phyloP scores from a whole-genome alignment of 2,329 filamentous ascomycete genomes.

The Metarhizium guizhouense region DNA sequence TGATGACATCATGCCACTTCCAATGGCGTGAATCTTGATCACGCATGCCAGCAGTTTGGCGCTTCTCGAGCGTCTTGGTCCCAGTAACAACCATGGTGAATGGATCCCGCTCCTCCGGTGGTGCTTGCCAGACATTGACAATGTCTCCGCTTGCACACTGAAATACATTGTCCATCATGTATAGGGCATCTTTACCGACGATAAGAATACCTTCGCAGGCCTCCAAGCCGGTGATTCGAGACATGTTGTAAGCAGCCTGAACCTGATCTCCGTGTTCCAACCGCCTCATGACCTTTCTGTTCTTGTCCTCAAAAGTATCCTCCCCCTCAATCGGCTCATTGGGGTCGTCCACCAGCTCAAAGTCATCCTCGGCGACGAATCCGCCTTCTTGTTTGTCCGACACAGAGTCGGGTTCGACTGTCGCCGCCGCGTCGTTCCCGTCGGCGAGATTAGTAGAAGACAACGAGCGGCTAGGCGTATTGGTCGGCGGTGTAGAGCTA shows the following conservation, averaged over 20 bases:
- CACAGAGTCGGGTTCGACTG: constrained; percentile 16
- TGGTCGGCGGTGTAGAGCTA: constrained; percentile 12
- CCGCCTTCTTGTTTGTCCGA: constrained; percentile 12
- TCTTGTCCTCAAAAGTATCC: constrained; percentile 89
- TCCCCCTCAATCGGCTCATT: constrained; percentile 69
- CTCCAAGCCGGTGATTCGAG: constrained; percentile 86
- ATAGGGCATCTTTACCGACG: constrained; percentile 82
- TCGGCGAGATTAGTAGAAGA: constrained; percentile 15
- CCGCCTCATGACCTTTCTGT: constrained; percentile 93
- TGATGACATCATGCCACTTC: constrained; percentile 91
- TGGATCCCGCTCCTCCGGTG: constrained; percentile 82
- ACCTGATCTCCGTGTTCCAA: constrained; percentile 86
- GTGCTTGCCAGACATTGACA: constrained; percentile 91
- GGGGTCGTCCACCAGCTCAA: constrained; percentile 90
- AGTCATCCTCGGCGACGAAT: constrained; percentile 66
- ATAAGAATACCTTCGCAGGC: constrained; percentile 91
- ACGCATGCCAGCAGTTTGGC: constrained; percentile 38
- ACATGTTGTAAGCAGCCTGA: constrained; percentile 90
- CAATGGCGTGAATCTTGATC: constrained; percentile 84
- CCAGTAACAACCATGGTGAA: constrained; percentile 89
- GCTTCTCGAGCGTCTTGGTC: constrained; percentile 52
- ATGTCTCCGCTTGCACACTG: constrained; percentile 93
- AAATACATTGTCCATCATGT: constrained; percentile 95
- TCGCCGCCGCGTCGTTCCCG: constrained; percentile 9
- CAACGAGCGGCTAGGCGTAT: constrained; percentile 6